phyloP scores from a whole-genome alignment of 345 rosid genomes.

The Eucalyptus virginea region DNA sequence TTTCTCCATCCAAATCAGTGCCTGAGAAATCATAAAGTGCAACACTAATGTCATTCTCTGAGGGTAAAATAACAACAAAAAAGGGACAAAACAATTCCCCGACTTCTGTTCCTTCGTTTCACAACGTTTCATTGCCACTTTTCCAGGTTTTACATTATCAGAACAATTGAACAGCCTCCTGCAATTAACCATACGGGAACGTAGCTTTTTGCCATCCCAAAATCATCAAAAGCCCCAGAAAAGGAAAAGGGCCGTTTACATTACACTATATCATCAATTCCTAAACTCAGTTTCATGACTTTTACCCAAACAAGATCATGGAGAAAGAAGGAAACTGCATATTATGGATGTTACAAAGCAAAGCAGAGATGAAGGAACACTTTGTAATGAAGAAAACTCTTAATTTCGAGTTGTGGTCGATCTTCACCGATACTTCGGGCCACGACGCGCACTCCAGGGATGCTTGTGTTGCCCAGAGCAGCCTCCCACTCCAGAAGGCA shows the following conservation, averaged over 20 bases:
- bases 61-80: neutral
- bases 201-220: neutral
- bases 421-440: neutral
- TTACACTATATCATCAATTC: neutral
- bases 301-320: neutral
- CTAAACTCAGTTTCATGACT: neutral
- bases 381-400: neutral
- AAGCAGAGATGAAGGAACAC: neutral
- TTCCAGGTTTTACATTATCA: neutral
- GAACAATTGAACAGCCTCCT: neutral
- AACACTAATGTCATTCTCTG: neutral
- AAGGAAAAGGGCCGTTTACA: neutral
- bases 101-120: neutral
- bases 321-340: neutral
- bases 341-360: neutral
- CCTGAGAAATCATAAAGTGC: neutral
- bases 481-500: neutral
- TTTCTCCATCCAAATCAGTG: neutral
- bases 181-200: neutral
- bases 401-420: rapidly evolving
- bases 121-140: neutral
- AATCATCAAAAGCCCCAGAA: neutral
- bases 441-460: neutral
- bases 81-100: neutral
- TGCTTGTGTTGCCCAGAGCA: neutral